Percentiles rank a stretch among this genome's conserved stretches.
These are phyloP conservation scores for Ceratocystis destructans DNA, from an alignment of 2,329 filamentous ascomycete species.

Conservation along the genomic window DNA sequence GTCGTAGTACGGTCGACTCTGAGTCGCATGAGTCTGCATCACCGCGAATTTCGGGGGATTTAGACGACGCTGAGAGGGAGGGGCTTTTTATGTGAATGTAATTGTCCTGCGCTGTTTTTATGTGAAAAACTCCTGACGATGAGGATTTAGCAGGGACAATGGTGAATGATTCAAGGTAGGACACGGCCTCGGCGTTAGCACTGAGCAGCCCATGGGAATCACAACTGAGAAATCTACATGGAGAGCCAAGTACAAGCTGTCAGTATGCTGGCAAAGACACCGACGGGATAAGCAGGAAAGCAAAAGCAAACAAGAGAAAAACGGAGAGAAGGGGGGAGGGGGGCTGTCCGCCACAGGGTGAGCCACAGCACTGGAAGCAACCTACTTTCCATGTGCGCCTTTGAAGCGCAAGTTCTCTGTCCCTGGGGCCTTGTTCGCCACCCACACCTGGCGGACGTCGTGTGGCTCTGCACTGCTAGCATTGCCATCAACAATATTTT, in stretches of 20 bases:
- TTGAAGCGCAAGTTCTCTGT: constrained; percentile 77
- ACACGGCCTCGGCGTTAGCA: constrained; percentile 68
- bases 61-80: constrained; percentile 35
- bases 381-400: constrained; percentile 70
- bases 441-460: constrained; percentile 91
- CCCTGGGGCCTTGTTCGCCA: constrained; percentile 70
- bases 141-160: constrained; percentile 43
- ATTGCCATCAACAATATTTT: constrained; percentile 79
- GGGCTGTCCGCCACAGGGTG: no score
- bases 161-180: constrained; percentile 67
- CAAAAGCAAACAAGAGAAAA: not conserved
- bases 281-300: not conserved
- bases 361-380: not conserved
- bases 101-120: constrained; percentile 59
- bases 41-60: constrained; percentile 54
- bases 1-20: constrained; percentile 58
- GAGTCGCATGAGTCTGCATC: constrained; percentile 55
- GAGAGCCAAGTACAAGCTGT: not conserved
- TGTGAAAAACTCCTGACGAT: constrained; percentile 52
- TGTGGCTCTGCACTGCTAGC: constrained; percentile 81
- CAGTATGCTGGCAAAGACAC: constrained; percentile 5
- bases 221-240: constrained; percentile 63
- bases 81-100: constrained; percentile 48
- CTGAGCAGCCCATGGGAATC: constrained; percentile 69
- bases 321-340: no score